phyloP scores from a whole-genome alignment of 2,329 filamentous ascomycete species.

The Colletotrichum truncatum region DNA sequence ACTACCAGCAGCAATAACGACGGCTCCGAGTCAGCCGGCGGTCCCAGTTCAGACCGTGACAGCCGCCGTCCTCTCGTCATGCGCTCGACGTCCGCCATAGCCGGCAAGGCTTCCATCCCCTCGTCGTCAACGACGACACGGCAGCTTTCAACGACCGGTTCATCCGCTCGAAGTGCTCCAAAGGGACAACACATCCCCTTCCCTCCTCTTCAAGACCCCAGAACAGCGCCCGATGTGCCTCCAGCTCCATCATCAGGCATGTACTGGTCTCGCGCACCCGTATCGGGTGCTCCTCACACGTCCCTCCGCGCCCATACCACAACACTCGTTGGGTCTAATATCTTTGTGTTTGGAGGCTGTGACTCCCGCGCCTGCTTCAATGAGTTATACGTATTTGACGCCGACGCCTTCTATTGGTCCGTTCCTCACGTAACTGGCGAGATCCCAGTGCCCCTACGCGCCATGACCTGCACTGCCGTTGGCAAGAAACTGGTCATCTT shows the following conservation, averaged over 20 bases:
- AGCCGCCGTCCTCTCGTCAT: slow-evolving; percentile 53
- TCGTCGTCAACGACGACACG: slow-evolving; percentile 21
- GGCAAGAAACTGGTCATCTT: slow-evolving; percentile 77
- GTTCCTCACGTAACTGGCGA: slow-evolving; percentile 72
- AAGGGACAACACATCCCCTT: slow-evolving; percentile 57
- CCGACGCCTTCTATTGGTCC: slow-evolving; percentile 76
- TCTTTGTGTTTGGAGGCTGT: slow-evolving; percentile 76
- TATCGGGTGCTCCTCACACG: slow-evolving; percentile 70
- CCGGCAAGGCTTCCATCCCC: slow-evolving; percentile 36
- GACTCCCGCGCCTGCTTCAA: slow-evolving; percentile 75
- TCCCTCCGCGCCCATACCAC: slow-evolving; percentile 73
- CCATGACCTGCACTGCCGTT: slow-evolving; percentile 78
- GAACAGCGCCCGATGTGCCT: slow-evolving; percentile 66
- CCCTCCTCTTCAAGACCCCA: slow-evolving; percentile 65
- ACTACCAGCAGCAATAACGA: slow-evolving; percentile 23
- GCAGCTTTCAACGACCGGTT: slow-evolving; percentile 4
- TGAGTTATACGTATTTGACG: slow-evolving; percentile 74
- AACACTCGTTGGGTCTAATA: slow-evolving; percentile 71
- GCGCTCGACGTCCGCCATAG: slow-evolving; percentile 64
- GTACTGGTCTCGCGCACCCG: slow-evolving; percentile 75
- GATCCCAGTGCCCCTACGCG: slow-evolving; percentile 70
- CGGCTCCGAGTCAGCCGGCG: slow-evolving; percentile 37
- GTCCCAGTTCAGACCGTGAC: slow-evolving; percentile 36
- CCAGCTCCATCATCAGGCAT: slow-evolving; percentile 74
- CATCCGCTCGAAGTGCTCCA: slow-evolving; percentile 35